A percentile compares a stretch with the other conserved stretches of the same genome.
Evolutionary conservation across 345 rosid genomes (phyloP).

Genomic region (Pistacia atlantica): DNA sequence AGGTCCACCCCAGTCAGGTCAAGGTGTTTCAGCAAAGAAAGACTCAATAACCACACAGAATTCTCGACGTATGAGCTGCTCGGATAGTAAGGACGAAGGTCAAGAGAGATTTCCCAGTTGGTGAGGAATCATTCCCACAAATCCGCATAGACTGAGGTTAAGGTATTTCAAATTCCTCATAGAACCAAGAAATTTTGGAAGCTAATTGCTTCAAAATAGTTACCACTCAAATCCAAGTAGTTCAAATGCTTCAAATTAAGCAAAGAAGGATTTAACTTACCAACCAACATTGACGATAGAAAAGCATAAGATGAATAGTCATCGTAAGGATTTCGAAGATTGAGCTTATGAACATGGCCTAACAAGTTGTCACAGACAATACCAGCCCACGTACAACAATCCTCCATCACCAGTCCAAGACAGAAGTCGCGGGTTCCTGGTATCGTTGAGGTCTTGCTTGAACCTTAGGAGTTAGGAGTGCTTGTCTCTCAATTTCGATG

Average conservation of each 20-base stretch:
- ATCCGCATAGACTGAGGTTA: not conserved
- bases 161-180: not conserved
- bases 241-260: not conserved
- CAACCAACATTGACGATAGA: not conserved
- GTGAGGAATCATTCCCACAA: not conserved
- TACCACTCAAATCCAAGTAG: not conserved
- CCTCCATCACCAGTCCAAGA: not conserved
- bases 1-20: not conserved
- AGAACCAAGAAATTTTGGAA: not conserved
- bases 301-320: not conserved
- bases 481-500: not conserved
- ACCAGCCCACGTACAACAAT: not conserved
- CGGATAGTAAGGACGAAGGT: not conserved
- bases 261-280: slow-evolving; percentile 4
- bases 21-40: not conserved
- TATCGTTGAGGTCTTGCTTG: not conserved
- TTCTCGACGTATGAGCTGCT: not conserved
- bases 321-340: not conserved
- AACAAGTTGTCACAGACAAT: not conserved
- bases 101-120: slow-evolving; percentile 4
- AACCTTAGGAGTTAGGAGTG: slow-evolving; percentile 7
- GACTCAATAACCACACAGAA: not conserved
- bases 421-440: not conserved
- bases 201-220: not conserved
- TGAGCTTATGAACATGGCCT: not conserved